These are phyloP conservation scores for Bodo saltans DNA, from an alignment of 78 protist genomes.

Conservation along the genomic window DNA sequence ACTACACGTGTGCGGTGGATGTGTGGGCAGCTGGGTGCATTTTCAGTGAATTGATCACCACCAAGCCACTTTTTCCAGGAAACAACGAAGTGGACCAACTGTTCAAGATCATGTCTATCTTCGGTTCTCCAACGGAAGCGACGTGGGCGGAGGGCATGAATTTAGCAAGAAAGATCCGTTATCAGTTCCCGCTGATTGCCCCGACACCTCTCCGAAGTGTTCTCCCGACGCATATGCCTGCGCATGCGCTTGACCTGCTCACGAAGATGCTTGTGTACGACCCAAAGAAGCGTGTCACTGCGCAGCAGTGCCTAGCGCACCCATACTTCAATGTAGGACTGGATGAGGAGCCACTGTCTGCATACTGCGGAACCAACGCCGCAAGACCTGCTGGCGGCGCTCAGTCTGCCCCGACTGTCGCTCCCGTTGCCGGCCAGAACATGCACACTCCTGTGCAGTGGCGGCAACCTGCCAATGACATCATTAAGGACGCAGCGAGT, in stretches of 20 bases:
- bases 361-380: too few species aligned
- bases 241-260: constrained; percentile 83
- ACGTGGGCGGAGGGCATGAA: constrained; percentile 74
- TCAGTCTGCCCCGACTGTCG: too few species aligned
- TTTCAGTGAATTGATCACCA: constrained; percentile 90
- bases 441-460: too few species aligned
- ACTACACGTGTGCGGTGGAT: constrained; percentile 76
- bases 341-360: constrained; percentile 12
- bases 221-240: constrained; percentile 59
- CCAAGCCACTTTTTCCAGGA: constrained; percentile 91
- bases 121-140: constrained; percentile 78
- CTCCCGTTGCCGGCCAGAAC: too few species aligned
- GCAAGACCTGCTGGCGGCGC: too few species aligned
- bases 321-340: constrained; percentile 66
- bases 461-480: too few species aligned
- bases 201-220: constrained; percentile 50
- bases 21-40: constrained; percentile 87
- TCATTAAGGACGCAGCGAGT: too few species aligned
- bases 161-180: constrained; percentile 61
- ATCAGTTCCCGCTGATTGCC: constrained; percentile 61
- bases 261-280: constrained; percentile 66
- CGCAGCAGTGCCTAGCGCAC: constrained; percentile 67
- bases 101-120: constrained; percentile 66
- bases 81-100: constrained; percentile 81
- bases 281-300: constrained; percentile 84